phyloP scores from a whole-genome alignment of 371 early-diverging fungal genomes.

The Actinomortierella wolfii region DNA sequence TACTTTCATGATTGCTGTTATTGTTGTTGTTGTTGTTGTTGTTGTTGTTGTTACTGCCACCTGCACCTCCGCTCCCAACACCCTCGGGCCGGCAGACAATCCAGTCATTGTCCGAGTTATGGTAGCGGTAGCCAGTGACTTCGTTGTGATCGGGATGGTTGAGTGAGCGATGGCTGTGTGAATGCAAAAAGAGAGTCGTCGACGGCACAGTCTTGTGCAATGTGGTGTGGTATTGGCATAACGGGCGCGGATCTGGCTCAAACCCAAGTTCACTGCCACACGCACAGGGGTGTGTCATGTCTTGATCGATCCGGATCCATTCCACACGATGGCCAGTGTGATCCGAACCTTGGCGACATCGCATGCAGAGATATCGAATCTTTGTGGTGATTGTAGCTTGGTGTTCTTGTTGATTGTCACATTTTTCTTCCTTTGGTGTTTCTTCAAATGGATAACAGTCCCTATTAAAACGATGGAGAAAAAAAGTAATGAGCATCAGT shows the following conservation, averaged over 20 bases:
- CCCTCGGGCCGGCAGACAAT: constrained; percentile 17
- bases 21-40: too few relatives aligned
- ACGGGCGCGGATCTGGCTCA: constrained; percentile 5
- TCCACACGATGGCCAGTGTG: constrained; percentile 17
- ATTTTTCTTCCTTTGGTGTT: too few relatives aligned
- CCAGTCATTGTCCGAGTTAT: constrained; percentile 41
- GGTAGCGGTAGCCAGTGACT: constrained; percentile 26
- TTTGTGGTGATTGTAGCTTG: neutral
- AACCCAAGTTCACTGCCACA: constrained; percentile 12
- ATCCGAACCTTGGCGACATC: constrained; percentile 32
- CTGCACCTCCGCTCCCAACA: neutral
- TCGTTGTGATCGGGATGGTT: constrained; percentile 32
- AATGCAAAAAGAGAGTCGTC: constrained; percentile 31
- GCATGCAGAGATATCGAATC: constrained; percentile 20
- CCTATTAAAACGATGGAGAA: neutral
- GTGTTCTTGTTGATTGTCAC: too few relatives aligned
- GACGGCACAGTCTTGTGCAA: constrained; percentile 39
- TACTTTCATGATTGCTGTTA: too few relatives aligned
- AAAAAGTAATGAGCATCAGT: neutral
- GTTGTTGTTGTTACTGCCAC: too few relatives aligned
- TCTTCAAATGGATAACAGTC: constrained; percentile 22
- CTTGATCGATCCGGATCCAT: constrained; percentile 21
- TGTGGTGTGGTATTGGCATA: constrained; percentile 40
- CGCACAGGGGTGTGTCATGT: constrained; percentile 17
- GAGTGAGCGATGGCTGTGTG: constrained; percentile 16